Conservation (phyloP, 257 asterid genomes). For the Nyctanthes arbortristis region DNA sequence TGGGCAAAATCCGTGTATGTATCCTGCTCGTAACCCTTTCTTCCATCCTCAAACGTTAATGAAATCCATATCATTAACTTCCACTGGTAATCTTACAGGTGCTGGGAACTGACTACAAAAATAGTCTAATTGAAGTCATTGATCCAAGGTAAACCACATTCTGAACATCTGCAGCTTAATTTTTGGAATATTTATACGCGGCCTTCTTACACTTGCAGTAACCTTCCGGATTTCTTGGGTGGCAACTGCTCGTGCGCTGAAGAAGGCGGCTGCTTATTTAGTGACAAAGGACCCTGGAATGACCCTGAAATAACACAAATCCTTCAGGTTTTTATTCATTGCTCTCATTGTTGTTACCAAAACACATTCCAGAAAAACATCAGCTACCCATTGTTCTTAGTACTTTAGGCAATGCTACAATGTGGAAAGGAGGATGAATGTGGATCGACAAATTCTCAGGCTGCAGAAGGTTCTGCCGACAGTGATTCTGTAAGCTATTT, state of each 20-base stretch:
- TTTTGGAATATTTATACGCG: neutral
- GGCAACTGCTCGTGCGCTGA: slow-evolving; percentile 65
- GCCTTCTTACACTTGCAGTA: slow-evolving; percentile 35
- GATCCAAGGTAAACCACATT: slow-evolving; percentile 55
- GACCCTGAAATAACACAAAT: slow-evolving; percentile 51
- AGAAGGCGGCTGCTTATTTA: slow-evolving; percentile 57
- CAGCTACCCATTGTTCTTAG: too few relatives aligned
- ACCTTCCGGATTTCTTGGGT: slow-evolving; percentile 71
- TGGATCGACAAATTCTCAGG: neutral
- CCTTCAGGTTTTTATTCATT: slow-evolving; percentile 41
- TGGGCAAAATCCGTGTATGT: slow-evolving; percentile 72
- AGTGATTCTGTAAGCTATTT: slow-evolving; percentile 33
- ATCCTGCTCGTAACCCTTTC: too few relatives aligned
- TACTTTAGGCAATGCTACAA: slow-evolving; percentile 44
- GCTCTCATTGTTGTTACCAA: neutral
- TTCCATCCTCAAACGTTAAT: too few relatives aligned
- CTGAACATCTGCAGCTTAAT: neutral
- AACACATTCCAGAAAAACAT: neutral
- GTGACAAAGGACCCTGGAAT: slow-evolving; percentile 84
- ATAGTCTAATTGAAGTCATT: slow-evolving; percentile 54
- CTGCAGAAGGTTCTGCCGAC: slow-evolving; percentile 21
- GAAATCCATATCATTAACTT: slow-evolving; percentile 3
- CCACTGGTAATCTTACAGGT: slow-evolving; percentile 41
- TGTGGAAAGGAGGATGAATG: slow-evolving; percentile 32
- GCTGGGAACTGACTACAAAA: slow-evolving; percentile 64